Conservation (phyloP, 768 basidiomycete species). For the Suillus luteus region DNA sequence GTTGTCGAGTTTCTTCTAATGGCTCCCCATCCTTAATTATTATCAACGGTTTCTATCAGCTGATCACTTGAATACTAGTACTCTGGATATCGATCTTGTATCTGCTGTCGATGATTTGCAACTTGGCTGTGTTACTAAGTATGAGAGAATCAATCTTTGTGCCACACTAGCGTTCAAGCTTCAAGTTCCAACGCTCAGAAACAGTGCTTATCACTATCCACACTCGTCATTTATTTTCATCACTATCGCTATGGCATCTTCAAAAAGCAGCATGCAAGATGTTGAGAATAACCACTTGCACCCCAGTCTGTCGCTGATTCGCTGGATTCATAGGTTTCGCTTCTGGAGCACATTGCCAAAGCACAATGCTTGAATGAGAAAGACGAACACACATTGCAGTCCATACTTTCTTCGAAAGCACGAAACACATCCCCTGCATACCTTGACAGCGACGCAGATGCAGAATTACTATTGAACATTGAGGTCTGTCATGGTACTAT, state of each 20-base stretch:
- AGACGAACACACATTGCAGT: slow-evolving; percentile 48
- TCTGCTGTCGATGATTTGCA: slow-evolving; percentile 23
- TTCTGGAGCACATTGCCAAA: slow-evolving; percentile 59
- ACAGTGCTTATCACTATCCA: not conserved
- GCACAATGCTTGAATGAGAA: slow-evolving; percentile 75
- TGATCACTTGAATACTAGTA: slow-evolving; percentile 7
- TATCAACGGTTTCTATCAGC: slow-evolving; percentile 6
- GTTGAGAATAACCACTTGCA: slow-evolving; percentile 21
- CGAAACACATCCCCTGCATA: slow-evolving; percentile 48
- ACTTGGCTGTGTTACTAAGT: not conserved
- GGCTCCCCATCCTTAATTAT: not conserved
- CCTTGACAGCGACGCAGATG: slow-evolving; percentile 71
- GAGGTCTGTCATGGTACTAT: slow-evolving; percentile 45
- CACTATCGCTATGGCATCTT: slow-evolving; percentile 5
- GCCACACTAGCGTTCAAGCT: not conserved
- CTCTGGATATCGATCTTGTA: slow-evolving; percentile 13
- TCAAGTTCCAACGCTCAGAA: not conserved
- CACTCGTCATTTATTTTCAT: not conserved
- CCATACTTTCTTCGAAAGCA: slow-evolving; percentile 46
- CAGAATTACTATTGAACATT: slow-evolving; percentile 68
- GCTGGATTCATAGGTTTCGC: slow-evolving; percentile 42
- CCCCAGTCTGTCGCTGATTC: not conserved
- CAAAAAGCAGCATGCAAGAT: slow-evolving; percentile 24
- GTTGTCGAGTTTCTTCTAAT: not conserved
- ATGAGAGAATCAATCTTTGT: not conserved